phyloP scores from a whole-genome alignment of 75 land plant genomes.

The Larix kaempferi region DNA sequence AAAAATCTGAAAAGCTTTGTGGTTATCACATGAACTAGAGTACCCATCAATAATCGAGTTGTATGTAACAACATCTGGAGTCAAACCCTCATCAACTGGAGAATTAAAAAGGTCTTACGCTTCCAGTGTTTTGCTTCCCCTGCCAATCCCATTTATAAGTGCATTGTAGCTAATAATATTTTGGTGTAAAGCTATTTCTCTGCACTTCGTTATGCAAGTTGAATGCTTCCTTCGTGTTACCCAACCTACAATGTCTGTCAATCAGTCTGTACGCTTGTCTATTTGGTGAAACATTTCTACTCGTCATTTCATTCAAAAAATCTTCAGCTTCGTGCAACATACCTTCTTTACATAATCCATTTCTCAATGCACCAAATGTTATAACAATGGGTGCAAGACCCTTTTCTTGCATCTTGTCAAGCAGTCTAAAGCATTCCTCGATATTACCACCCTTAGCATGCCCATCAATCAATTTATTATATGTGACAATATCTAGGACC shows the following conservation, averaged over 20 bases:
- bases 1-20: conserved; percentile 29
- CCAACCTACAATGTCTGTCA: conserved; percentile 29
- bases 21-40: conserved; percentile 18
- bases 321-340: conserved; percentile 48
- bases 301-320: too few species aligned
- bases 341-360: conserved; percentile 50
- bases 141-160: conserved; percentile 48
- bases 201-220: conserved; percentile 35
- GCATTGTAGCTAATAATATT: conserved; percentile 51
- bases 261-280: conserved; percentile 51
- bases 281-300: conserved; percentile 35
- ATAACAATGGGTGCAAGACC: conserved; percentile 41
- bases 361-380: conserved; percentile 47
- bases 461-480: conserved; percentile 51
- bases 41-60: conserved; percentile 49
- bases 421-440: conserved; percentile 36
- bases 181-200: conserved; percentile 28
- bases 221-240: conserved; percentile 31
- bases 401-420: conserved; percentile 34
- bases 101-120: conserved; percentile 40
- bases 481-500: conserved; percentile 44
- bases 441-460: conserved; percentile 32
- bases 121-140: conserved; percentile 22
- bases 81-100: conserved; percentile 29
- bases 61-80: conserved; percentile 48